Evolutionary conservation across 257 asterid species (phyloP), one percentile per base, ranked within the genome.

Genomic region (Gentiana dahurica): DNA sequence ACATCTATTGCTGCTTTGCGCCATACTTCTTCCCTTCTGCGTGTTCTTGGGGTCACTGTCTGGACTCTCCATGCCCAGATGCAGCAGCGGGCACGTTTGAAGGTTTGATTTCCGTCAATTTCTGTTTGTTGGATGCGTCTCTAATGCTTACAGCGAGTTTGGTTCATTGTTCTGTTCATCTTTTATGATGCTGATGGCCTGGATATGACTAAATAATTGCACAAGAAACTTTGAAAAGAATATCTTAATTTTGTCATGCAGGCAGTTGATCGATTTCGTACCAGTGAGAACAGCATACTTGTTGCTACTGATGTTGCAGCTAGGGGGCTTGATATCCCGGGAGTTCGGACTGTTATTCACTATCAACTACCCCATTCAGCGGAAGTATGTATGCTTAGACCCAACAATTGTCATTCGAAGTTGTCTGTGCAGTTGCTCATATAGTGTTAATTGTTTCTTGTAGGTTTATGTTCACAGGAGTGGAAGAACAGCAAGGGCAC

Each of bases 401-500:
- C 5, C 43, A 55, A 36, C 9, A 43, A 36, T 59, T 54, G 9
- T 39, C n/a, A 35, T 34, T 0, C 4, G 32, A 3, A 34, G 33
- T 38, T 38, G 54, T 56, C 33, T 43, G 46, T 41, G 12, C 34
- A 8, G 38, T 58, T 55, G 49, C 63, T 45, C 24, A 24, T 24
- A 24, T 41, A 53, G 50, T 41, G 6, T 67, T 67, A 55, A 68
- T 4, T 51, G 67, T 61, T 72, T 76, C 55, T 59, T 65, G 43
- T 56, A 88, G 98, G 77, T 91, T 35, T 91, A 91, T 63, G 97
- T 91, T 69, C 97, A 91, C 69, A 75, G 98, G 75, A 83, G 98
- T 66, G 97, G 97, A 76, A 78, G 98, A 81, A 91, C 98, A 57
- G 98, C 98, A n/a, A 81, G 98, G 65, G 97, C 95, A 63, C 82